These are phyloP conservation scores for Boletus subparvulus DNA, from an alignment of 768 basidiomycete species.

Conservation along the genomic window DNA sequence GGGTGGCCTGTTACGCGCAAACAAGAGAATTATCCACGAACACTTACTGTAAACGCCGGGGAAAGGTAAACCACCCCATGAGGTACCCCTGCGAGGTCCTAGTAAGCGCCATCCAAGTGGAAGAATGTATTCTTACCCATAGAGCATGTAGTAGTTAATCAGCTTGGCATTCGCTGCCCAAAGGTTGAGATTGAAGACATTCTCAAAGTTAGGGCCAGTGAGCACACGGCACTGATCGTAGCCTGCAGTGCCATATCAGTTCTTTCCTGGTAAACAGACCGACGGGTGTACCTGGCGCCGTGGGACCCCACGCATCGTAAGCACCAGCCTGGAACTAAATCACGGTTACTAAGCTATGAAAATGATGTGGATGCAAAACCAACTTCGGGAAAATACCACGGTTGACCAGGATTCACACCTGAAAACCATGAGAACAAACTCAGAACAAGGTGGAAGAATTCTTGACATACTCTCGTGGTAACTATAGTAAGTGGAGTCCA, in stretches of 20 bases:
- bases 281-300: slow-evolving; percentile 51
- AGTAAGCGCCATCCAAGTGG: neutral
- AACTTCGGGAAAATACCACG: slow-evolving; percentile 74
- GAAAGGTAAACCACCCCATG: slow-evolving; percentile 80
- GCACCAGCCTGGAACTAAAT: slow-evolving; percentile 70
- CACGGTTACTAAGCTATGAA: slow-evolving; percentile 10
- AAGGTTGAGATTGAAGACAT: slow-evolving; percentile 74
- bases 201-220: slow-evolving; percentile 72
- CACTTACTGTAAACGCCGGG: slow-evolving; percentile 64
- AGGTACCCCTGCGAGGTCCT: slow-evolving; percentile 60
- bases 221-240: slow-evolving; percentile 63
- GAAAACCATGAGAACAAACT: slow-evolving; percentile 35
- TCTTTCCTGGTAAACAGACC: neutral
- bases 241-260: slow-evolving; percentile 36
- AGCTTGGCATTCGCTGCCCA: slow-evolving; percentile 84
- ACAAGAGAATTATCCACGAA: neutral
- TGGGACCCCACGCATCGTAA: slow-evolving; percentile 80
- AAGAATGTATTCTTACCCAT: slow-evolving; percentile 47
- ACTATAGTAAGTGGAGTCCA: slow-evolving; percentile 60
- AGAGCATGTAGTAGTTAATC: slow-evolving; percentile 85
- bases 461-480: slow-evolving; percentile 50
- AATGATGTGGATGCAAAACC: slow-evolving; percentile 3
- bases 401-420: slow-evolving; percentile 46
- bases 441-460: neutral
- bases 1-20: neutral